Evolutionary conservation across 2,329 filamentous ascomycete species (phyloP).

Genomic region (Colletotrichum orbiculare): DNA sequence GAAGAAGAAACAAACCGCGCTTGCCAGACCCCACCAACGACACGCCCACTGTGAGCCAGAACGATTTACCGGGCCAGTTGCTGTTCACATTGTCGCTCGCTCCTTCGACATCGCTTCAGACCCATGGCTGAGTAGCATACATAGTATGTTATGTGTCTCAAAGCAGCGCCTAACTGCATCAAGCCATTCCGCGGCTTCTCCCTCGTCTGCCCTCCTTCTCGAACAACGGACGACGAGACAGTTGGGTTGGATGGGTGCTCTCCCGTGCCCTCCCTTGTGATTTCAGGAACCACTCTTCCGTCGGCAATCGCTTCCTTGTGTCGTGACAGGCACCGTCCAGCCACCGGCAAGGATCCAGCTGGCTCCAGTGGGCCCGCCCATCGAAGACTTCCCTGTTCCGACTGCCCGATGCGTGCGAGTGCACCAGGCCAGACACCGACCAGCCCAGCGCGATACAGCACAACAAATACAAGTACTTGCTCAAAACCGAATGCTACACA

Average conservation of each 20-base stretch:
- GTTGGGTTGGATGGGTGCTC: constrained; percentile 12
- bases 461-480: constrained; percentile 26
- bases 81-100: background rate
- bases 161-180: constrained; percentile 6
- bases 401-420: constrained; percentile 19
- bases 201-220: constrained; percentile 17
- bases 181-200: constrained; percentile 25
- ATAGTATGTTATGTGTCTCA: constrained; percentile 1
- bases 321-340: constrained; percentile 16
- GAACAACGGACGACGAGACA: constrained; percentile 26
- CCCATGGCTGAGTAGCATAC: background rate
- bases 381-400: constrained; percentile 20
- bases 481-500: constrained; percentile 17
- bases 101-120: background rate
- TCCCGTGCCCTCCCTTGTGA: constrained; percentile 8
- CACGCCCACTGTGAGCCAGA: constrained; percentile 13
- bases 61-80: background rate
- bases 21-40: background rate
- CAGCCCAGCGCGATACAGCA: constrained; percentile 10
- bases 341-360: constrained; percentile 26
- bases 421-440: constrained; percentile 21
- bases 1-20: constrained; percentile 23
- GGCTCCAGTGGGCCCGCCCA: constrained; percentile 30
- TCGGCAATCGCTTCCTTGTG: constrained; percentile 32
- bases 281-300: constrained; percentile 32